Evolutionary conservation across 768 basidiomycete species (phyloP), one percentile per base, ranked within the genome.

Genomic region (Sporobolomyces roseus): DNA sequence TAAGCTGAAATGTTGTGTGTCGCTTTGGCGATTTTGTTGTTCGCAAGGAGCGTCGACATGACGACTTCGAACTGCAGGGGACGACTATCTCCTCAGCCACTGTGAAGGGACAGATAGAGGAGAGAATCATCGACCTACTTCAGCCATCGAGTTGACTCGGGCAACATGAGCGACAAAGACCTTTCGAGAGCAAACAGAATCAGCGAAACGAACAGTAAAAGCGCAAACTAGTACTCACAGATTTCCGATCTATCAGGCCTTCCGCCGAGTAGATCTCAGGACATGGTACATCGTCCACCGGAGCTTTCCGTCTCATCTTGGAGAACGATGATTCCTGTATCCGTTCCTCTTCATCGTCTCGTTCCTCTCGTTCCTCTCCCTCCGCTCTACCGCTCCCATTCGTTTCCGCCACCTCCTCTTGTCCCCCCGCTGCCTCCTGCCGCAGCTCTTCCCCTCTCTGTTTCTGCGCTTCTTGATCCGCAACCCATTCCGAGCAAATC

Each of bases 171-270:
- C 78, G 55, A 76, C 77, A 13, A 77, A 77, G 21, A n/a, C n/a
- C n/a, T n/a, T n/a, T n/a, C n/a, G n/a, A n/a, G n/a, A 77, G 73
- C 59, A 75, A 63, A 66, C 10, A 14, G 38, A 21, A 77, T 75
- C 10, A 74, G 72, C 61, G 74, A 59, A 41, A 27, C 25, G 12
- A 25, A 27, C 49, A 35, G 75, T 23, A 6, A 46, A 23, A 14
- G 45, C 45, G 21, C 12, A 46, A 23, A 21, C 10, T 10, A 46
- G 45, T 14, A 27, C 27, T 17, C 16, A 63, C 61, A 21, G 61
- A 63, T 32, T 89, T 94, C 46, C 92, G 83, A 78, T 94, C 93
- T 13, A 84, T 80, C 64, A 97, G 91, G 2, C 93, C 85, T 65
- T 90, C 89, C 0, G 89, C 85, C 55, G 85, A 83, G 65, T 84